Percentiles rank a stretch among this genome's conserved stretches.
phyloP scores from a whole-genome alignment of 1,139 yeast genomes.

The Nakaseomyces glabratus region DNA sequence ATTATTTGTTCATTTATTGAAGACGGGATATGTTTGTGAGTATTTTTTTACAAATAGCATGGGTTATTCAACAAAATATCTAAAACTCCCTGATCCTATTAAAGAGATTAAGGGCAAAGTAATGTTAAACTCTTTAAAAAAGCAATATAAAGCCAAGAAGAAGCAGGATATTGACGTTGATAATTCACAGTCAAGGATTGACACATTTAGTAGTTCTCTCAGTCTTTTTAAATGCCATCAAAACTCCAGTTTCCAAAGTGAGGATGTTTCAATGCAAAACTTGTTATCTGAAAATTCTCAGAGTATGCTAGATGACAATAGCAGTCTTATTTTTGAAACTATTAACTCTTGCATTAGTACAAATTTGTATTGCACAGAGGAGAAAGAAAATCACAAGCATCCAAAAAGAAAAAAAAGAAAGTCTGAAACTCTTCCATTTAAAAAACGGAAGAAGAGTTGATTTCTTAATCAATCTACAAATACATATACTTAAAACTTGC shows the following conservation, averaged over 20 bases:
- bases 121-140: background rate
- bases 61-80: constrained; percentile 70
- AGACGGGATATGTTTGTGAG: constrained; percentile 57
- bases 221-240: background rate
- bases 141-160: background rate
- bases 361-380: too few relatives aligned
- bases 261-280: too few relatives aligned
- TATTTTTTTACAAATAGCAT: constrained; percentile 56
- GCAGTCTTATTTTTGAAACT: too few relatives aligned
- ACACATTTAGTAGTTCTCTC: background rate
- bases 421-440: too few relatives aligned
- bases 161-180: background rate
- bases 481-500: too few relatives aligned
- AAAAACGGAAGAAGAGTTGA: too few relatives aligned
- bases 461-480: too few relatives aligned
- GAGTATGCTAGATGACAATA: too few relatives aligned
- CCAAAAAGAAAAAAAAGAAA: too few relatives aligned
- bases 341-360: too few relatives aligned
- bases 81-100: constrained; percentile 39
- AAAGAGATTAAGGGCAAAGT: background rate
- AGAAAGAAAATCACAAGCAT: too few relatives aligned
- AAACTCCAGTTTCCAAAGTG: constrained; percentile 4
- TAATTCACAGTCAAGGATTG: constrained; percentile 5
- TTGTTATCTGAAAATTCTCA: too few relatives aligned
- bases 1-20: constrained; percentile 62